These are phyloP conservation scores for Coriaria nepalensis DNA, from an alignment of 306 rosid species.

Conservation along the genomic window DNA sequence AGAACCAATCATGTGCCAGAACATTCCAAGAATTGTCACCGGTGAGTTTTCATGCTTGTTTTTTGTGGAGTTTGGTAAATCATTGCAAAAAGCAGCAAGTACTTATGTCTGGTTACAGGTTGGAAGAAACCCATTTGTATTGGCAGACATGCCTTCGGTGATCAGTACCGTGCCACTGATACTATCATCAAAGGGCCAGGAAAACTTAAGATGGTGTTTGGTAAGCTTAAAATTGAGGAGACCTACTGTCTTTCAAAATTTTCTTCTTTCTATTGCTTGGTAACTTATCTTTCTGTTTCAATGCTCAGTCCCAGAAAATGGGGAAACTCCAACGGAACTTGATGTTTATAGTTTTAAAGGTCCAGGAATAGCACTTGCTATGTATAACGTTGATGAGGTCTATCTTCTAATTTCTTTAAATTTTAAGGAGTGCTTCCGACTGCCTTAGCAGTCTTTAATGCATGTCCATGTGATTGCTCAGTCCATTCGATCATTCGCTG, in stretches of 20 bases:
- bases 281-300: conserved; percentile 11
- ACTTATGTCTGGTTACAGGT: conserved; percentile 43
- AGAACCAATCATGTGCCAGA: conserved; percentile 80
- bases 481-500: conserved; percentile 94
- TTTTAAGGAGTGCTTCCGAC: conserved; percentile 6
- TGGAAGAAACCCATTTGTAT: conserved; percentile 98
- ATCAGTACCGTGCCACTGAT: conserved; percentile 95
- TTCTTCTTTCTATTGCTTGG: conserved; percentile 12
- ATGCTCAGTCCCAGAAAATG: conserved; percentile 66
- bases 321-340: conserved; percentile 54
- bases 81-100: conserved; percentile 16
- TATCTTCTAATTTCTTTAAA: conserved; percentile 13
- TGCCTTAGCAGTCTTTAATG: neutral
- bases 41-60: conserved; percentile 36
- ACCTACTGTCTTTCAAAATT: conserved; percentile 3
- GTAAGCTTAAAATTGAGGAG: conserved; percentile 29
- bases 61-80: conserved; percentile 14
- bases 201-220: conserved; percentile 86
- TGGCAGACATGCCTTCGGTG: conserved; percentile 98
- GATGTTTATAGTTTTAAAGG: conserved; percentile 81
- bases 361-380: conserved; percentile 82
- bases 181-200: conserved; percentile 62
- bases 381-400: conserved; percentile 96
- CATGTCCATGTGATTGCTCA: conserved; percentile 17
- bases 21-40: conserved; percentile 60